Conservation (phyloP, 306 rosid species). For the Cicer arietinum region DNA sequence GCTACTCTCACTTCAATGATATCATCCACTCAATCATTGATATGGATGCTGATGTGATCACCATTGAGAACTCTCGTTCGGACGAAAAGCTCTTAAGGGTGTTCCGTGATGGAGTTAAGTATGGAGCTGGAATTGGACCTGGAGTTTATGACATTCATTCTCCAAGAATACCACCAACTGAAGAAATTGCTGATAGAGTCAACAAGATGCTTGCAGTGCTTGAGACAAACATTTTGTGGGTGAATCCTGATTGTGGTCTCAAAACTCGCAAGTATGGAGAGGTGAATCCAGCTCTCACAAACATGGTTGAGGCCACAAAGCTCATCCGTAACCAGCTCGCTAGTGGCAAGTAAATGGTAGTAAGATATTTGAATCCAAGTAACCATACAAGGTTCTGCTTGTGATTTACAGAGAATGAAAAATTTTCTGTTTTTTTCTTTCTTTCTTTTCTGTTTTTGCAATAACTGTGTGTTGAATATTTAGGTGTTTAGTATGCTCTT, state of each 20-base stretch:
- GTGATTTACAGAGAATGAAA: background rate
- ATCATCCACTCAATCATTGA: conserved; percentile 90
- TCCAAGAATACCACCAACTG: conserved; percentile 81
- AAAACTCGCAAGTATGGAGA: conserved; percentile 84
- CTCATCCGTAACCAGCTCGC: conserved; percentile 74
- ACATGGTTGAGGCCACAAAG: conserved; percentile 83
- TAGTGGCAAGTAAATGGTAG: conserved; percentile 59
- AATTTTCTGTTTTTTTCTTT: background rate
- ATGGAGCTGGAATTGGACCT: conserved; percentile 91
- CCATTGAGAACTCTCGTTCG: conserved; percentile 93
- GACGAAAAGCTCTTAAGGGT: conserved; percentile 88
- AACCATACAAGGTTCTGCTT: conserved; percentile 25
- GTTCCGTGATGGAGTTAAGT: conserved; percentile 91
- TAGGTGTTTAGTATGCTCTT: conserved; percentile 44
- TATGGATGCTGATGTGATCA: conserved; percentile 95
- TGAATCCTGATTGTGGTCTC: conserved; percentile 88
- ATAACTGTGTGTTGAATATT: conserved; percentile 57
- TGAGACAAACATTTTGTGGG: conserved; percentile 83
- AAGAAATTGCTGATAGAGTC: conserved; percentile 85
- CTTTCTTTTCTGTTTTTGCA: conserved; percentile 41
- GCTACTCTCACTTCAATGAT: conserved; percentile 92
- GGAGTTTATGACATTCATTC: conserved; percentile 93
- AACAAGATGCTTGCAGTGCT: conserved; percentile 93
- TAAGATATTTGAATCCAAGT: conserved; percentile 29
- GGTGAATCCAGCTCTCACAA: conserved; percentile 79